A percentile compares a stretch with the other conserved stretches of the same genome.
Conservation (phyloP, 2,329 filamentous ascomycete species). For the Alternaria conjuncta region DNA sequence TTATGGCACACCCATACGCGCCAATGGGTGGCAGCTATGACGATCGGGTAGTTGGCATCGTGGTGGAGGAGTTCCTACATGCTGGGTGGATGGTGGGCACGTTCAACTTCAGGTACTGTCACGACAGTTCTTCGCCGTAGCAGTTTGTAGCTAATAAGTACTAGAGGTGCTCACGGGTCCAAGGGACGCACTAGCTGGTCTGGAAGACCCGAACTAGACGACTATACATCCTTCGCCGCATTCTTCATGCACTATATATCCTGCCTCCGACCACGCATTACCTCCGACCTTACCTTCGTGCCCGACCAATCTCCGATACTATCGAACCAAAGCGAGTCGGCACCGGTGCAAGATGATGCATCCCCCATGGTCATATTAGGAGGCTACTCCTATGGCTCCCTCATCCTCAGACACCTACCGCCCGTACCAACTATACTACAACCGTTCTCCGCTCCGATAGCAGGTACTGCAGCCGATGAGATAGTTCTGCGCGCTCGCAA, state of each 20-base stretch:
- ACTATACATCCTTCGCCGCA: conserved; percentile 83
- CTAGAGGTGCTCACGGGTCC: conserved; percentile 77
- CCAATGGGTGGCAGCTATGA: conserved; percentile 85
- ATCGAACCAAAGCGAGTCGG: not conserved
- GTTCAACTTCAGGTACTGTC: conserved; percentile 83
- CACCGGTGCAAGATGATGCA: not conserved
- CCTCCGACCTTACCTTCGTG: conserved; percentile 18
- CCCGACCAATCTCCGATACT: conserved; percentile 17
- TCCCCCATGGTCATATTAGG: conserved; percentile 63
- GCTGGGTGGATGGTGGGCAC: conserved; percentile 79
- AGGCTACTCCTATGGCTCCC: conserved; percentile 90
- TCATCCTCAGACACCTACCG: conserved; percentile 78
- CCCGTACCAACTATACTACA: conserved; percentile 62
- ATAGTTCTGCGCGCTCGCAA: conserved; percentile 73
- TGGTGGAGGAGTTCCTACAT: conserved; percentile 69
- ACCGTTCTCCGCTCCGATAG: conserved; percentile 61
- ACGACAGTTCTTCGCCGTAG: not conserved
- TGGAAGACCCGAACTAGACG: conserved; percentile 76
- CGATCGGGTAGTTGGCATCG: conserved; percentile 75
- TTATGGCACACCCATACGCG: conserved; percentile 91
- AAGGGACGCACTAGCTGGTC: conserved; percentile 87
- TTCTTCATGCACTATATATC: conserved; percentile 79
- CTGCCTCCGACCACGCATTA: conserved; percentile 51
- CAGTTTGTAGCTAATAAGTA: not conserved
- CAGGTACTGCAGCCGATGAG: conserved; percentile 68